These are phyloP conservation scores for Kitagawia praeruptora DNA, from an alignment of 129 eudicot genomes.

Conservation along the genomic window DNA sequence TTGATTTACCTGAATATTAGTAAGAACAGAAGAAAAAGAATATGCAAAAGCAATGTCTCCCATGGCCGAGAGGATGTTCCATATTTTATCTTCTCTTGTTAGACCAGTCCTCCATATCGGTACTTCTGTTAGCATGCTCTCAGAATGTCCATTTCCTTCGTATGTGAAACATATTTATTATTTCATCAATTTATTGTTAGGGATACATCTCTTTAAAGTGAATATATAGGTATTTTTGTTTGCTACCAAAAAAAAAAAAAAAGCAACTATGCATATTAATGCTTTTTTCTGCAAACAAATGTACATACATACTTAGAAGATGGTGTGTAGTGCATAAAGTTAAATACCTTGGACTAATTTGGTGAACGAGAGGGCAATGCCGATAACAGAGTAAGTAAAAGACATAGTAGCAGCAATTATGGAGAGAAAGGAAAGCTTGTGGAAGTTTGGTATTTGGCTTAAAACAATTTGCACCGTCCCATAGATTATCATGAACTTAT, in stretches of 20 bases:
- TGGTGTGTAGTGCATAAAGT: not conserved
- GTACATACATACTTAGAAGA: not conserved
- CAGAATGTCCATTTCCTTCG: not conserved
- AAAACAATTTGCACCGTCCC: conserved; percentile 14
- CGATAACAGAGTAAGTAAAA: conserved; percentile 34
- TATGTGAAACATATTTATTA: not conserved
- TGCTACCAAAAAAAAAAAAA: no score
- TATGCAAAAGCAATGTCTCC: conserved; percentile 9
- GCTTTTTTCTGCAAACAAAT: not conserved
- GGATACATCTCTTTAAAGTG: not conserved
- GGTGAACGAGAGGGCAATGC: conserved; percentile 41
- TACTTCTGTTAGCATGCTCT: not conserved
- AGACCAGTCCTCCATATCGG: not conserved
- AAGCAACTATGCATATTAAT: not conserved
- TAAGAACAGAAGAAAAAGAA: not conserved
- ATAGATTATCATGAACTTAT: conserved; percentile 23
- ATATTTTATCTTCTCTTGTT: not conserved
- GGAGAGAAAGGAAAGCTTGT: conserved; percentile 41
- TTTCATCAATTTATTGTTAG: not conserved
- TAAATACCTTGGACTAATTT: conserved; percentile 14
- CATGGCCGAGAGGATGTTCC: not conserved
- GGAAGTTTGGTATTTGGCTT: conserved; percentile 33
- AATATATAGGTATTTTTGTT: not conserved
- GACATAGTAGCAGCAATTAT: conserved; percentile 38
- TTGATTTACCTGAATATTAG: not conserved